phyloP scores from a whole-genome alignment of 2,329 filamentous ascomycete species.

The Fusarium aywerte region DNA sequence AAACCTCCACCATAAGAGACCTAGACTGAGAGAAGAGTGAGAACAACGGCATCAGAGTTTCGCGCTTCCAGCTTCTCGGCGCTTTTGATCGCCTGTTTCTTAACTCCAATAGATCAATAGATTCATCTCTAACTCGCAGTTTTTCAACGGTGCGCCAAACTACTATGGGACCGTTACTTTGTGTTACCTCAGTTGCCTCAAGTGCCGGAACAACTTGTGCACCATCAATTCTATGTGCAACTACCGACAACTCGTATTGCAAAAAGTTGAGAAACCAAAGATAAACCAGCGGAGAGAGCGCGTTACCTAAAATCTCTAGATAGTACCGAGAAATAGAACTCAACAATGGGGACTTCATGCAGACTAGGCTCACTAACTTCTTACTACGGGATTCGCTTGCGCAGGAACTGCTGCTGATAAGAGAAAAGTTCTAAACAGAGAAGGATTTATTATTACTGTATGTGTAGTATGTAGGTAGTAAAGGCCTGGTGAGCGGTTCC shows the following conservation, averaged over 20 bases:
- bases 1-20: slow-evolving; percentile 25
- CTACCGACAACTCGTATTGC: slow-evolving; percentile 42
- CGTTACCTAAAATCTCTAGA: slow-evolving; percentile 2
- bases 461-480: background rate
- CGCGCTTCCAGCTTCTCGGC: slow-evolving; percentile 33
- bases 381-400: slow-evolving; percentile 37
- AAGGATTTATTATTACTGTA: background rate
- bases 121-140: slow-evolving; percentile 14
- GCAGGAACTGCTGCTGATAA: slow-evolving; percentile 33
- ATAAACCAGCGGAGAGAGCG: slow-evolving; percentile 3
- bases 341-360: slow-evolving; percentile 24
- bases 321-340: slow-evolving; percentile 17
- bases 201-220: slow-evolving; percentile 34
- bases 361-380: slow-evolving; percentile 38
- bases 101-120: slow-evolving; percentile 19
- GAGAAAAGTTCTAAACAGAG: background rate
- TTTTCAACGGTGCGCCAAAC: slow-evolving; percentile 40
- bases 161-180: slow-evolving; percentile 32
- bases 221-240: slow-evolving; percentile 36
- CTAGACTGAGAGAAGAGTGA: slow-evolving; percentile 8
- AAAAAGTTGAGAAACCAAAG: slow-evolving; percentile 37
- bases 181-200: slow-evolving; percentile 32
- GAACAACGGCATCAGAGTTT: slow-evolving; percentile 38
- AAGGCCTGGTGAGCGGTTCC: slow-evolving; percentile 4
- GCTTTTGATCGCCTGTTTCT: slow-evolving; percentile 16